Base-by-base conservation (phyloP, 805 yeast genomes). In the Saturnispora halmiae region DNA sequence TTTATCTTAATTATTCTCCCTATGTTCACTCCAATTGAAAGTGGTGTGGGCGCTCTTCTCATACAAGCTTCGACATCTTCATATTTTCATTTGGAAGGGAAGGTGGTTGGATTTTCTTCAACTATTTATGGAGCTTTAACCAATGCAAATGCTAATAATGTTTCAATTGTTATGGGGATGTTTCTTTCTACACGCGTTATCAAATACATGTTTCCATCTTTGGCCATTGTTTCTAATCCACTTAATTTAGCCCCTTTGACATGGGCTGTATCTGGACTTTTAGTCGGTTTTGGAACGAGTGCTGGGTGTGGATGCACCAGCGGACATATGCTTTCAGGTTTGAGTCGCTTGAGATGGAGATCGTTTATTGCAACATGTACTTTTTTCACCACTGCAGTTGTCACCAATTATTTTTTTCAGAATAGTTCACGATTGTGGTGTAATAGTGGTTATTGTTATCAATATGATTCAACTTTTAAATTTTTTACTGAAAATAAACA, bases 291-390 rank as follows among this genome's bases (percentile, higher is more conserved):
- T 2, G 78, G 78, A 1, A 66, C 77, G 0, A 61, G 61, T 26
- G 50, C 59, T 25, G 77, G 73, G 0, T 55, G 63, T 24, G 78
- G 77, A 2, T 73, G 78, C 42, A 73, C 77, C 1, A 70, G 76
- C 0, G 78, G 78, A 3, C 77, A 73, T 47, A 69, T 73, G 74
- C 53, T 73, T 5, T 58, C 61, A 15, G 78, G 78, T 0, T 38
- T 72, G n/a, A 65, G 75, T 8, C 56, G 77, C 35, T 47, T 68
- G 4, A 56, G 75, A 34, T 38, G 55, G 41, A 55, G 77, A 45
- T 67, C 73, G 14, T 39, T 72, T 11, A 64, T 64, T 6, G 75
- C 78, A 1, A 69, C 75, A 1, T 44, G 47, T 4, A 46, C 57
- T 1, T 73, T 73, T 43, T 45, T 59, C 3, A 6, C 51, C 2